Percentiles rank a stretch among this genome's conserved stretches.
Evolutionary conservation across 139 green algal species (phyloP).

Genomic region (Dunaliella primolecta): DNA sequence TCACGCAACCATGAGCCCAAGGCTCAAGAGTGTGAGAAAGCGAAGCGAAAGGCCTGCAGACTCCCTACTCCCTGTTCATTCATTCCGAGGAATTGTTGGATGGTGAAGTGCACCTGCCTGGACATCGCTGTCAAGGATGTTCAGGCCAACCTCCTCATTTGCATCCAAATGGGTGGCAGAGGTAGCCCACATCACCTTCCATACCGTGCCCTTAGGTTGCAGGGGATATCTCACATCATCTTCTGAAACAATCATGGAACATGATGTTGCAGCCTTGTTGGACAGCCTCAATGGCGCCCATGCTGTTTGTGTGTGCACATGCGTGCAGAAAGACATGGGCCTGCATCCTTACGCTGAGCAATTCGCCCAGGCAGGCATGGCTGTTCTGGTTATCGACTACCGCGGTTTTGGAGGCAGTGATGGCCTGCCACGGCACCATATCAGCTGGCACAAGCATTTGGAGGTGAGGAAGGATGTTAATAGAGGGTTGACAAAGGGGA

Average conservation of each 20-base stretch:
- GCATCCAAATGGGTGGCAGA: too few relatives aligned
- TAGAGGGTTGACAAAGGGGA: too few relatives aligned
- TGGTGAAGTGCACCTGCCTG: too few relatives aligned
- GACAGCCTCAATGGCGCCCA: neutral
- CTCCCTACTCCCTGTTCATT: too few relatives aligned
- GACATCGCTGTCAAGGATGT: too few relatives aligned
- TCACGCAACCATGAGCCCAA: too few relatives aligned
- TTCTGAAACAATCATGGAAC: neutral
- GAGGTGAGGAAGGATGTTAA: neutral
- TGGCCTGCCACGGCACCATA: slow-evolving; percentile 35
- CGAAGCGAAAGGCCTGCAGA: too few relatives aligned
- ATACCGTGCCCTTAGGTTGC: neutral
- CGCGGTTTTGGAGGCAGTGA: slow-evolving; percentile 41
- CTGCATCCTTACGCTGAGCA: slow-evolving; percentile 38
- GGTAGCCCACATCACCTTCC: too few relatives aligned
- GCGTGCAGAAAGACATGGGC: slow-evolving; percentile 44
- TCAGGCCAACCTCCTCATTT: too few relatives aligned
- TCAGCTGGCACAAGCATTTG: slow-evolving; percentile 7
- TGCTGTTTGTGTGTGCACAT: neutral
- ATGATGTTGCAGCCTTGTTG: neutral
- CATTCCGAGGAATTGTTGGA: too few relatives aligned
- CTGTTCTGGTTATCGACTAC: slow-evolving; percentile 52
- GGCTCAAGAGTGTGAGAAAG: too few relatives aligned
- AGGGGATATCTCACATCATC: neutral
- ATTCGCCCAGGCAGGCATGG: slow-evolving; percentile 40